Evolutionary conservation across 441 rosid species (phyloP).

Genomic region (Capsella rubella): DNA sequence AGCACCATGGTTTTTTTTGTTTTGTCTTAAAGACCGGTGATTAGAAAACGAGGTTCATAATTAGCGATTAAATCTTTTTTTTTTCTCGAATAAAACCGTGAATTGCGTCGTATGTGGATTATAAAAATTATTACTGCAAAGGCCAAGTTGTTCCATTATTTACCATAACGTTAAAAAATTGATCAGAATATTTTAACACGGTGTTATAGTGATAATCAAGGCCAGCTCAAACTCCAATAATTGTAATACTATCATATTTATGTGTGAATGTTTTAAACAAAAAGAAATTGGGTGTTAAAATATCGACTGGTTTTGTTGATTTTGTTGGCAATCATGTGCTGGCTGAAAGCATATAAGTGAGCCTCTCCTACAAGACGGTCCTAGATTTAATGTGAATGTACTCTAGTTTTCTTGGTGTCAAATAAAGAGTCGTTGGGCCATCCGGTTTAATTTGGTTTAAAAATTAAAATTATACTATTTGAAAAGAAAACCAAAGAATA

Average conservation of each 20-base stretch:
- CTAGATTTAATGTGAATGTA: neutral
- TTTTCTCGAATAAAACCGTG: constrained; percentile 16
- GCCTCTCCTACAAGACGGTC: neutral
- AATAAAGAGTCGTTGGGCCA: neutral
- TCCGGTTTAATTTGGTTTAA: neutral
- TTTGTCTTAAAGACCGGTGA: constrained; percentile 17
- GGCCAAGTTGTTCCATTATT: constrained; percentile 20
- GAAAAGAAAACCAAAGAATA: neutral
- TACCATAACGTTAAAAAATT: constrained; percentile 8
- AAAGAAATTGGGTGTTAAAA: neutral
- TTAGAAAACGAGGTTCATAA: constrained; percentile 23
- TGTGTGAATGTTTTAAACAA: neutral
- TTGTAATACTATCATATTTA: neutral
- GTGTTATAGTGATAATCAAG: neutral
- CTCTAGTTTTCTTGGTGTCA: neutral
- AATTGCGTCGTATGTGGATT: constrained; percentile 10
- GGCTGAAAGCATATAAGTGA: neutral
- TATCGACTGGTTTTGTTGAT: neutral
- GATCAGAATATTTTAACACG: neutral
- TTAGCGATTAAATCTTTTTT: neutral
- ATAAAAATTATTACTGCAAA: constrained; percentile 9
- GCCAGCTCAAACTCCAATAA: neutral
- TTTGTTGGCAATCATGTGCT: constrained; percentile 5
- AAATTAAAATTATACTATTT: neutral
- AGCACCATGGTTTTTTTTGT: constrained; percentile 26